Base-by-base conservation (phyloP, 2,329 filamentous ascomycete species). In the Sarocladiaceae sp. region DNA sequence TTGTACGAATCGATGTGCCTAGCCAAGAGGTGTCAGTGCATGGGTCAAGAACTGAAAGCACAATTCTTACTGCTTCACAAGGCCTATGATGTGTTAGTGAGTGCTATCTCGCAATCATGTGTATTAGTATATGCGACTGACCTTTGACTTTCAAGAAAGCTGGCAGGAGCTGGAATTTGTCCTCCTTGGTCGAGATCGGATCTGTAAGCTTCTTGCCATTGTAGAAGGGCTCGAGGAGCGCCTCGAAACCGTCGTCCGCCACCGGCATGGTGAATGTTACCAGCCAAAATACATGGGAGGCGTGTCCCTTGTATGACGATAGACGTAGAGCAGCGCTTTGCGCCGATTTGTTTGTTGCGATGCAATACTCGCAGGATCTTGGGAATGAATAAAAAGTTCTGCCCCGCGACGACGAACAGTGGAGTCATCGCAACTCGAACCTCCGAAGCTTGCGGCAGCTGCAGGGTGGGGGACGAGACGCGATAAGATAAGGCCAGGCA, bases 61-160 rank as follows among this genome's bases (percentile, higher is more conserved):
- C n/a, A n/a, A 11, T 17, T 57, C 79, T 58, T 77, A 81, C 76
- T 97, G 93, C 70, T 97, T 97, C 51, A 97, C 92, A 44, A 44
- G 40, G 3, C 40, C 40, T 44, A 26, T 4, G 8, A 28, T 10
- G 15, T 10, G 18, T 40, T 20, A 26, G 40, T 28, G 3, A 44
- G 4, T 44, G 12, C 17, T 20, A 26, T 15, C 3, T 44, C 17
- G 12, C 53, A 97, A 77, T 53, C 92, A 74, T 77, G 50, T 28
- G 2, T 17, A 44, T 36, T 39, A 68, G 64, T 42, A 52, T 51
- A 20, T 37, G 39, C 12, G 55, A 62, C 71, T 60, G 59, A 79
- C 82, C 92, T 71, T 99, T 99, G 62, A 97, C 92, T 70, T 97
- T 97, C 54, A 99, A 75, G 69, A 99, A 99, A n/a, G 94, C 94